Evolutionary conservation across 2,329 filamentous ascomycete species (phyloP), one percentile per base, ranked within the genome.

Genomic region (Ustulina deusta): DNA sequence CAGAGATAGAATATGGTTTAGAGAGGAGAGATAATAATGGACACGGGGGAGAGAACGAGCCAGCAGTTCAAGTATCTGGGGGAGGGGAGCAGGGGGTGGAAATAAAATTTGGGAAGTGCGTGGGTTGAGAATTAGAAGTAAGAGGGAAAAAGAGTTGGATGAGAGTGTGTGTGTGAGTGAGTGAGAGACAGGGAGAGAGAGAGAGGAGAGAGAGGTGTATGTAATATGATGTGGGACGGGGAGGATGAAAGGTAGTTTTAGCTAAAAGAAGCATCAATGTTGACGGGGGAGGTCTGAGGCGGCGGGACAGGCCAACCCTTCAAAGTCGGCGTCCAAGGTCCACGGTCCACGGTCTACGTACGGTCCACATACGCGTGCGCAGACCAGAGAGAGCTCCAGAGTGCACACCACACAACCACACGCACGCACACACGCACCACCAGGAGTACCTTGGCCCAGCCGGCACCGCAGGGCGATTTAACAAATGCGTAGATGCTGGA

Each of bases 211-310:
- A 27, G 54, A 66, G 59, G 65, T 38, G 69, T 58, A 61, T 61
- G 67, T 66, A 63, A 71, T 70, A 69, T 69, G 68, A 68, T 61
- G 70, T 71, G 66, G 63, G 69, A 71, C 66, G 46, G 65, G 68
- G 63, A 61, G 61, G 54, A 62, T 61, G 67, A 65, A 65, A 61
- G 68, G 62, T 72, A 74, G 72, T 62, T 73, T 75, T 72, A 76
- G 73, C 72, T 70, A 73, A 68, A 74, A 73, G 74, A 75, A 75
- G 74, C 67, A 70, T 72, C 67, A 55, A 72, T 49, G 74, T 74
- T 63, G 71, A 74, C 71, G 72, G 72, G 74, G 74, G 73, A 75
- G 70, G 69, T 72, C 69, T 74, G 74, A 76, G 74, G 73, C 75
- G 72, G 74, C 75, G 74, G 75, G 73, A 77, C 74, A 74, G 67